Percentiles rank a stretch among this genome's conserved stretches.
Conservation (phyloP, 2,329 filamentous ascomycete species). For the Penicillium aurantiogriseum region DNA sequence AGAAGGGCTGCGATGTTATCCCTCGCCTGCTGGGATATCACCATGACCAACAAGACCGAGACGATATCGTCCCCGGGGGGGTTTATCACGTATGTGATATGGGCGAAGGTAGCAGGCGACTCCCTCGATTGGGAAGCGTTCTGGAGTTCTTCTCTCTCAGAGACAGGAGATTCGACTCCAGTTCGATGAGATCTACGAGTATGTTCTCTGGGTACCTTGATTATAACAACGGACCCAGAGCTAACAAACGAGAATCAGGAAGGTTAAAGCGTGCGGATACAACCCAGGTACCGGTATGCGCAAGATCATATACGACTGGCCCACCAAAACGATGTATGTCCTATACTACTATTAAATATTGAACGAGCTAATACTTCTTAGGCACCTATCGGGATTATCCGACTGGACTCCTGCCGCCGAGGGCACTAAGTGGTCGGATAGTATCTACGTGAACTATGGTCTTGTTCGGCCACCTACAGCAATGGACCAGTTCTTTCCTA, state of each 20-base stretch:
- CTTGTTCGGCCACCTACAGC: background rate
- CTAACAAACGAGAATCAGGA: background rate
- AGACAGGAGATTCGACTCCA: background rate
- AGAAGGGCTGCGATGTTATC: background rate
- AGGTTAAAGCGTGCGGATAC: background rate
- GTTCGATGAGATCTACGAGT: background rate
- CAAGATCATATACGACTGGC: background rate
- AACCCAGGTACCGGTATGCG: background rate
- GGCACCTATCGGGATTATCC: background rate
- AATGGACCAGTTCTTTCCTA: background rate
- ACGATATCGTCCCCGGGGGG: background rate
- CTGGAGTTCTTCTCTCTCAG: background rate
- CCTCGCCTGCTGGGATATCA: background rate
- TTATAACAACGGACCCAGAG: background rate
- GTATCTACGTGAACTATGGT: background rate
- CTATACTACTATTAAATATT: background rate
- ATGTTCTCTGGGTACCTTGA: background rate
- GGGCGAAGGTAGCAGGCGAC: background rate
- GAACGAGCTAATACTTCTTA: background rate
- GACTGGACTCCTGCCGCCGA: background rate
- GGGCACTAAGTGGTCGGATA: background rate
- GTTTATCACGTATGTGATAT: background rate
- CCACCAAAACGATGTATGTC: background rate
- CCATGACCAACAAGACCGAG: background rate
- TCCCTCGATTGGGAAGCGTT: background rate